These are phyloP conservation scores for Euphorbia peplus DNA, from an alignment of 345 rosid species.

Conservation along the genomic window DNA sequence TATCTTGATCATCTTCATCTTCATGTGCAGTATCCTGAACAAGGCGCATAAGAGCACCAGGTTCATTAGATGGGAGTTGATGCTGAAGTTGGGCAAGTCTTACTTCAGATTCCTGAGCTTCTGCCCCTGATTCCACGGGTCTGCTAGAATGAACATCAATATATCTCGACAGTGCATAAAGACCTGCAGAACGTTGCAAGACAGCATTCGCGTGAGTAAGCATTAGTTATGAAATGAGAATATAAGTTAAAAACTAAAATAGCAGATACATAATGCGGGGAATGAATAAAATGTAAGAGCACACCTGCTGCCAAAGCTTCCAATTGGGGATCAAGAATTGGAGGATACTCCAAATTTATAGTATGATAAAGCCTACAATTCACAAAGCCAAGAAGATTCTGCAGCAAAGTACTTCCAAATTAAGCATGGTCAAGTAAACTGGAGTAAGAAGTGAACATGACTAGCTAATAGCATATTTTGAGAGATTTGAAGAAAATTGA, in stretches of 20 bases:
- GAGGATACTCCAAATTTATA: slow-evolving; percentile 80
- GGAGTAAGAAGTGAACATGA: neutral
- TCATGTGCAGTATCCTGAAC: slow-evolving; percentile 58
- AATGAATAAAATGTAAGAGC: neutral
- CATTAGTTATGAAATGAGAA: neutral
- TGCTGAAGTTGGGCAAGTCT: slow-evolving; percentile 95
- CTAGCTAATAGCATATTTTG: neutral
- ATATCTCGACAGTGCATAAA: slow-evolving; percentile 84
- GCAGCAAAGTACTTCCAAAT: slow-evolving; percentile 33
- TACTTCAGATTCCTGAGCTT: slow-evolving; percentile 59
- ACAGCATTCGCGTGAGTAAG: neutral
- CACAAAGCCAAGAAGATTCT: slow-evolving; percentile 81
- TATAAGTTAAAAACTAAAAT: neutral
- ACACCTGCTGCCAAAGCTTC: slow-evolving; percentile 93
- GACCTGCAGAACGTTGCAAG: slow-evolving; percentile 49
- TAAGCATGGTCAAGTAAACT: neutral
- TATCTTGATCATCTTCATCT: slow-evolving; percentile 88
- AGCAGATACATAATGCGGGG: neutral
- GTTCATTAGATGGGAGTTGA: slow-evolving; percentile 89
- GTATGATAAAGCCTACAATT: slow-evolving; percentile 83
- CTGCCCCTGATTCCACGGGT: slow-evolving; percentile 26
- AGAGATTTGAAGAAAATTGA: neutral
- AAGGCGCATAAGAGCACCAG: slow-evolving; percentile 90
- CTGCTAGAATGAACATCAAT: slow-evolving; percentile 57
- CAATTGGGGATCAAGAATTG: slow-evolving; percentile 78